Evolutionary conservation across 164 flowering plant genomes (phyloP).

Genomic region (Santalum album): DNA sequence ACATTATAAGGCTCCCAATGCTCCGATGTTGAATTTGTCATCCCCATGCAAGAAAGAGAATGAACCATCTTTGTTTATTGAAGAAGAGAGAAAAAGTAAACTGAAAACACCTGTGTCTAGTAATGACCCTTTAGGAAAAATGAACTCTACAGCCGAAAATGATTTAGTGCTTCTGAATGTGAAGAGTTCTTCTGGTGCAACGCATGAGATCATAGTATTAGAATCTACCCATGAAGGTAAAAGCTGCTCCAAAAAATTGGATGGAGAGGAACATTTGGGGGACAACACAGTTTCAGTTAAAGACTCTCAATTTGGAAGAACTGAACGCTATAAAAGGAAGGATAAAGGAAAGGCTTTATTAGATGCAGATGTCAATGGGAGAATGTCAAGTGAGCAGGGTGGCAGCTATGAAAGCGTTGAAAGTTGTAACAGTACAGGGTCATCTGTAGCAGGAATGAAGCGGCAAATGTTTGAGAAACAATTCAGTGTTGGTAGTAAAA

Average conservation of each 20-base stretch:
- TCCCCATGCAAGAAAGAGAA: conserved; percentile 7
- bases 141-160: conserved; percentile 48
- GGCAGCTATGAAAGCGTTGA: conserved; percentile 73
- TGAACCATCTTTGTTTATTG: conserved; percentile 10
- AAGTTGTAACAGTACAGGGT: conserved; percentile 57
- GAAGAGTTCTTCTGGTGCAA: conserved; percentile 14
- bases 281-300: conserved; percentile 12
- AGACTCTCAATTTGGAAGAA: conserved; percentile 19
- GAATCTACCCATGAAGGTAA: conserved; percentile 15
- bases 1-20: conserved; percentile 10
- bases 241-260: conserved; percentile 4
- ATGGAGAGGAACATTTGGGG: conserved; percentile 9
- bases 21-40: background rate
- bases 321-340: conserved; percentile 16
- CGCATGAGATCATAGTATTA: conserved; percentile 11
- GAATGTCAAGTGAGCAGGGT: conserved; percentile 28
- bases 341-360: conserved; percentile 40
- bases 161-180: conserved; percentile 21
- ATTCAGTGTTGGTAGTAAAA: conserved; percentile 31
- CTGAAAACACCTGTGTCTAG: conserved; percentile 4
- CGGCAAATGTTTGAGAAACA: conserved; percentile 32
- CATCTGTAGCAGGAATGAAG: conserved; percentile 38
- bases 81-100: conserved; percentile 14
- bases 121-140: conserved; percentile 14
- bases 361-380: conserved; percentile 26